Percentiles rank a stretch among this genome's conserved stretches.
Conservation (phyloP, 2,329 filamentous ascomycete genomes). For the Neopestalotiopsis clavispora region DNA sequence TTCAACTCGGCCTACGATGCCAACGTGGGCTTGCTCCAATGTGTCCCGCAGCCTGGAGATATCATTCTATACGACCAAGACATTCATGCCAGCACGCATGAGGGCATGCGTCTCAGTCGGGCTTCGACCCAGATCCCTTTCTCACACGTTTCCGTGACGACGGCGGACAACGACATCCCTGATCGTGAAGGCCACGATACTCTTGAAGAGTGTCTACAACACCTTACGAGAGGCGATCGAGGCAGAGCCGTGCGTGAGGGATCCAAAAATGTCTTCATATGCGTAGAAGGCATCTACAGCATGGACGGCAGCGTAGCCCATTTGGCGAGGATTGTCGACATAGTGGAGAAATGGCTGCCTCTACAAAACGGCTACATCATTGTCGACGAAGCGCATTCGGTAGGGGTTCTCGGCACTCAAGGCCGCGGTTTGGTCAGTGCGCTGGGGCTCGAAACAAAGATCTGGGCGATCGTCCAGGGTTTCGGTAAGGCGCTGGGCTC, state of each 20-base stretch:
- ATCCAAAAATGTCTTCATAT: slow-evolving; percentile 65
- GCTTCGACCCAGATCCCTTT: slow-evolving; percentile 56
- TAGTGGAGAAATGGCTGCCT: slow-evolving; percentile 61
- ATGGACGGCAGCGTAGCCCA: slow-evolving; percentile 82
- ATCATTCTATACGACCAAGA: slow-evolving; percentile 74
- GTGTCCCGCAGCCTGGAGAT: slow-evolving; percentile 64
- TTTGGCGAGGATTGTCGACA: slow-evolving; percentile 61
- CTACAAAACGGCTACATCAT: slow-evolving; percentile 64
- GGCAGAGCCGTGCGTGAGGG: slow-evolving; percentile 20
- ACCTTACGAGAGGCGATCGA: slow-evolving; percentile 24
- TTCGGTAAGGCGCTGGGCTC: slow-evolving; percentile 73
- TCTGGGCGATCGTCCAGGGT: slow-evolving; percentile 66
- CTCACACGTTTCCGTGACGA: slow-evolving; percentile 57
- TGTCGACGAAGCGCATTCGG: slow-evolving; percentile 73
- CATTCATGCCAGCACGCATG: slow-evolving; percentile 79
- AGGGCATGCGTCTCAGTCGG: slow-evolving; percentile 73
- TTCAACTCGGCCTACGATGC: slow-evolving; percentile 70
- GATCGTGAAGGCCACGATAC: slow-evolving; percentile 22
- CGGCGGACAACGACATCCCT: slow-evolving; percentile 15
- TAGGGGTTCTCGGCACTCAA: slow-evolving; percentile 59
- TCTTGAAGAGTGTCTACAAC: slow-evolving; percentile 34
- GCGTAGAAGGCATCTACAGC: slow-evolving; percentile 75
- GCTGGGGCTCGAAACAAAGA: slow-evolving; percentile 56
- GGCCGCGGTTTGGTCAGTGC: slow-evolving; percentile 64
- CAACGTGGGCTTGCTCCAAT: slow-evolving; percentile 67